phyloP scores from a whole-genome alignment of 371 early-diverging fungal species.

The Lichtheimia ramosa region DNA sequence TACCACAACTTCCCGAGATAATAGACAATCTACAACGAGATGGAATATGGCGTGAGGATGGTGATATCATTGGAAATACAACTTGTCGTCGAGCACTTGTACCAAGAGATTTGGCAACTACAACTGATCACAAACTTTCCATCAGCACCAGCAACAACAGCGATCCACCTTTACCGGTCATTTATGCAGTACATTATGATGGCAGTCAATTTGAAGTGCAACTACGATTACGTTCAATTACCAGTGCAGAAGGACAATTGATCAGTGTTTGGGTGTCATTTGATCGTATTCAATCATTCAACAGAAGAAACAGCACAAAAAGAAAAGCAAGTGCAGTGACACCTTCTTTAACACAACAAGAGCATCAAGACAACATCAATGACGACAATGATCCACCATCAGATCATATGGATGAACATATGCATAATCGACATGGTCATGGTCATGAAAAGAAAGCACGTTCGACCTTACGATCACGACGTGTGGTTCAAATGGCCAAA shows the following conservation, averaged over 20 bases:
- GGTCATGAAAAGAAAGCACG: neutral
- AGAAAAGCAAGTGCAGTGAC: neutral
- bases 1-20: slow-evolving; percentile 58
- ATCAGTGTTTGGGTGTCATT: slow-evolving; percentile 75
- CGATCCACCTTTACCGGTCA: slow-evolving; percentile 31
- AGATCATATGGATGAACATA: neutral
- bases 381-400: neutral
- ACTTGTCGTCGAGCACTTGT: slow-evolving; percentile 35
- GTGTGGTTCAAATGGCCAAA: neutral
- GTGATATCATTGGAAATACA: slow-evolving; percentile 27
- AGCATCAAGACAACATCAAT: neutral
- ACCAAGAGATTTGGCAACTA: slow-evolving; percentile 11
- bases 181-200: slow-evolving; percentile 68
- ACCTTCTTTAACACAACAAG: neutral
- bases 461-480: neutral
- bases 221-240: slow-evolving; percentile 60
- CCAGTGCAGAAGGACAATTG: slow-evolving; percentile 52
- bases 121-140: slow-evolving; percentile 1
- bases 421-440: neutral
- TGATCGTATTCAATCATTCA: slow-evolving; percentile 48
- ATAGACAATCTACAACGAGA: slow-evolving; percentile 17
- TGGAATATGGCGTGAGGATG: slow-evolving; percentile 16
- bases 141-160: slow-evolving; percentile 5
- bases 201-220: slow-evolving; percentile 61
- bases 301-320: slow-evolving; percentile 7